These are phyloP conservation scores for Alternaria hordeiaustralica DNA, from an alignment of 2,329 filamentous ascomycete genomes.

Conservation along the genomic window DNA sequence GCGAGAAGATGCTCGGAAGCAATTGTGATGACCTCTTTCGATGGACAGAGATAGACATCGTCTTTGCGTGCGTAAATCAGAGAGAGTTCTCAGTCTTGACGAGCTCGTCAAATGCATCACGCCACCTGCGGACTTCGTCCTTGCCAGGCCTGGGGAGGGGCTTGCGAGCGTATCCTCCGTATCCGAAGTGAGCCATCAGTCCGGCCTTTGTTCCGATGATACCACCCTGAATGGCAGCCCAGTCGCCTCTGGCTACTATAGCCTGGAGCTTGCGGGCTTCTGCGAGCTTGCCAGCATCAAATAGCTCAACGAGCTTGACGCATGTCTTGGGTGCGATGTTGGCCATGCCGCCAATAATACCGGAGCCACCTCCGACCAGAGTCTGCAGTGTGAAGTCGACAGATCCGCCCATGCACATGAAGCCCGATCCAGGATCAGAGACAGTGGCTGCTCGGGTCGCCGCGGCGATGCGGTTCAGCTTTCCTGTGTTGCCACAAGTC, in stretches of 20 bases:
- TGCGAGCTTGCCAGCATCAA: constrained; percentile 63
- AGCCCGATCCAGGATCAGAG: constrained; percentile 56
- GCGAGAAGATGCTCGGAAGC: constrained; percentile 19
- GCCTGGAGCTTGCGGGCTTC: constrained; percentile 71
- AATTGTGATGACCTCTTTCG: not conserved
- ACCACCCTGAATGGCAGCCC: constrained; percentile 72
- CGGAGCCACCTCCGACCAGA: constrained; percentile 71
- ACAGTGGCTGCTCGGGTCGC: constrained; percentile 54
- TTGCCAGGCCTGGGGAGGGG: constrained; percentile 61
- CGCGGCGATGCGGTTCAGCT: constrained; percentile 66
- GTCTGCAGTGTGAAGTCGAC: constrained; percentile 78
- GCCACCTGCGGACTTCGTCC: constrained; percentile 50
- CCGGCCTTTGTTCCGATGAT: constrained; percentile 73
- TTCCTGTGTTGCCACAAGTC: constrained; percentile 74
- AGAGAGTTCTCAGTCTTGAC: constrained; percentile 51
- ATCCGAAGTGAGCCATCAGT: constrained; percentile 67
- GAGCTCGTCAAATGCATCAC: constrained; percentile 54
- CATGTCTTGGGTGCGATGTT: constrained; percentile 74
- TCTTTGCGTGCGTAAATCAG: constrained; percentile 14
- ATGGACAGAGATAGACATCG: not conserved
- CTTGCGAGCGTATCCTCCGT: constrained; percentile 67
- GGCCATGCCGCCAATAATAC: constrained; percentile 73
- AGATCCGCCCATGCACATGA: constrained; percentile 74
- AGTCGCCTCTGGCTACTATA: constrained; percentile 70
- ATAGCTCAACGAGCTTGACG: constrained; percentile 66